Evolutionary conservation across 2,329 filamentous ascomycete genomes (phyloP).

Genomic region (Botrytis byssoidea): DNA sequence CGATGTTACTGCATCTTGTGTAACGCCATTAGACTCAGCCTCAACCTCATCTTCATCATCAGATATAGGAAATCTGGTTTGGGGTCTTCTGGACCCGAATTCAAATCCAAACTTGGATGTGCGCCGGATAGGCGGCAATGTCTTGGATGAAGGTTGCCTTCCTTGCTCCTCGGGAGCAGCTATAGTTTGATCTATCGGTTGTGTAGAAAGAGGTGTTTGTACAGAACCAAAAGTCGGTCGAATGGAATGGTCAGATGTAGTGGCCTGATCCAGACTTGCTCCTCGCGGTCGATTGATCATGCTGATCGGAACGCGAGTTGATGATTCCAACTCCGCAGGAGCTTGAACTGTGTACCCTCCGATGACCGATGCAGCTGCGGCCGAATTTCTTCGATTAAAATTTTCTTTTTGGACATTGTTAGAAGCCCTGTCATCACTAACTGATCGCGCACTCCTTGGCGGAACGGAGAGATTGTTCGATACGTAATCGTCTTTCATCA

Average conservation of each 20-base stretch:
- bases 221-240: slow-evolving; percentile 14
- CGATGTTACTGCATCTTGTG: neutral
- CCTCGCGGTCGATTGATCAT: slow-evolving; percentile 30
- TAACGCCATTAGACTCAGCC: neutral
- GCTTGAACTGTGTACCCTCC: slow-evolving; percentile 8
- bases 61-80: slow-evolving; percentile 33
- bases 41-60: slow-evolving; percentile 28
- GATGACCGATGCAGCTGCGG: neutral
- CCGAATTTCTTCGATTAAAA: too few relatives aligned
- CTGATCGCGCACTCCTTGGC: slow-evolving; percentile 28
- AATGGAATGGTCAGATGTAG: neutral
- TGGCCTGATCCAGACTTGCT: slow-evolving; percentile 21
- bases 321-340: neutral
- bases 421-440: slow-evolving; percentile 30
- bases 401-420: slow-evolving; percentile 30
- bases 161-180: slow-evolving; percentile 17
- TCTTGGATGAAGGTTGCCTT: slow-evolving; percentile 41
- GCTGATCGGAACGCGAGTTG: slow-evolving; percentile 17
- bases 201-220: slow-evolving; percentile 6
- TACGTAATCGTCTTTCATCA: neutral
- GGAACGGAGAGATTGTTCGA: neutral
- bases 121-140: slow-evolving; percentile 56
- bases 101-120: slow-evolving; percentile 55
- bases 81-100: slow-evolving; percentile 37
- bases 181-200: neutral